Evolutionary conservation across 192 early-diverging fungal genomes (phyloP).

Genomic region (Linnemannia hyalina): DNA sequence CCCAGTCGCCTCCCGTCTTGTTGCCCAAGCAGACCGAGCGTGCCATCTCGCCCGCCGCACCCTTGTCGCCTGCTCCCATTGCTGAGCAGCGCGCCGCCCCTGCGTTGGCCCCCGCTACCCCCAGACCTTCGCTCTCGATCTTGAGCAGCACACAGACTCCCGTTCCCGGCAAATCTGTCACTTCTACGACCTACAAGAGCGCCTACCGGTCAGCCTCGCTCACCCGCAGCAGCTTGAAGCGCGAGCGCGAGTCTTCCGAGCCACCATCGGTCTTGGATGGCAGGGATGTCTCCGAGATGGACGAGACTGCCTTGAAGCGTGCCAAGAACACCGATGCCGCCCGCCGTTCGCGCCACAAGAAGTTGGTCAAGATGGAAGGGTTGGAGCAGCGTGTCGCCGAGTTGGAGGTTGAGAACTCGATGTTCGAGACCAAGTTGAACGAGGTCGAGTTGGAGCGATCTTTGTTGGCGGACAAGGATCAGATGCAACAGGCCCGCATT

Average conservation of each 20-base stretch:
- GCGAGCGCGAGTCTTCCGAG: conserved; percentile 31
- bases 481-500: conserved; percentile 56
- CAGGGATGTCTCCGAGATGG: conserved; percentile 46
- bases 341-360: conserved; percentile 90
- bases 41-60: conserved; percentile 16
- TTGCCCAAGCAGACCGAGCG: conserved; percentile 29
- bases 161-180: conserved; percentile 34
- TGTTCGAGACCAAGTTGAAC: conserved; percentile 56
- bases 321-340: conserved; percentile 95
- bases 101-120: conserved; percentile 36
- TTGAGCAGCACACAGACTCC: conserved; percentile 52
- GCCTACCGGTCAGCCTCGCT: conserved; percentile 40
- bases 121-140: conserved; percentile 47
- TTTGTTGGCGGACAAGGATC: conserved; percentile 59
- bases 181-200: conserved; percentile 48
- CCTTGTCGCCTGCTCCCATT: conserved; percentile 11
- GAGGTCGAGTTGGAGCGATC: conserved; percentile 56
- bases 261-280: conserved; percentile 54
- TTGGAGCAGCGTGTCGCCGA: conserved; percentile 86
- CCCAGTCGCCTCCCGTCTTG: conserved; percentile 18
- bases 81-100: conserved; percentile 28
- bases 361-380: conserved; percentile 85
- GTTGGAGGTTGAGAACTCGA: conserved; percentile 83
- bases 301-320: conserved; percentile 69
- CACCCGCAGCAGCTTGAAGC: conserved; percentile 34